phyloP scores from a whole-genome alignment of 495 filamentous ascomycete genomes.

The Platismatia glauca region DNA sequence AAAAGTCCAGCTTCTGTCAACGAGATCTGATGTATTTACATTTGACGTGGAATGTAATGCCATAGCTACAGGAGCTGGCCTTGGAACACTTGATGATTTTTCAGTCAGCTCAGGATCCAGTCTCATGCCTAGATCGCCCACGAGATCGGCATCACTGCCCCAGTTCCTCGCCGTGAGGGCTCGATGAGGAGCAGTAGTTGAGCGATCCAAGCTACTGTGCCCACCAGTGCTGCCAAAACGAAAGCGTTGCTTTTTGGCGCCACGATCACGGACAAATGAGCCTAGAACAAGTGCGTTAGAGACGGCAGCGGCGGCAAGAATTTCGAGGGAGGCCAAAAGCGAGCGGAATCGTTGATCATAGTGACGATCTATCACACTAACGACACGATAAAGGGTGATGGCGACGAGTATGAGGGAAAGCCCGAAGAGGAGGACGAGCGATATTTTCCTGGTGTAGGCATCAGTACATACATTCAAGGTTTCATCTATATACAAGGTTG shows the following conservation, averaged over 20 bases:
- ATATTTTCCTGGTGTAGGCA: constrained; percentile 40
- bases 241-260: constrained; percentile 69
- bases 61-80: constrained; percentile 36
- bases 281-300: constrained; percentile 73
- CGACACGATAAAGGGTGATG: constrained; percentile 69
- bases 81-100: constrained; percentile 26
- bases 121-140: constrained; percentile 59
- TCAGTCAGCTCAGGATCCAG: constrained; percentile 50
- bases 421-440: constrained; percentile 65
- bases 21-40: constrained; percentile 14
- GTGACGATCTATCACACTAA: constrained; percentile 51
- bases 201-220: constrained; percentile 43
- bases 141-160: constrained; percentile 78
- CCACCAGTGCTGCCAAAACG: constrained; percentile 50
- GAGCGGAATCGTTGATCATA: constrained; percentile 68
- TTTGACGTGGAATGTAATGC: constrained; percentile 21
- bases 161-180: constrained; percentile 53
- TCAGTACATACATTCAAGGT: too few species aligned
- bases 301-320: constrained; percentile 65
- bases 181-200: constrained; percentile 36
- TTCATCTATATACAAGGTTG: too few species aligned
- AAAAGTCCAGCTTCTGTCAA: constrained; percentile 25
- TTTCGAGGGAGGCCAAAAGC: constrained; percentile 67
- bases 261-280: constrained; percentile 70
- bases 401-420: constrained; percentile 69